Evolutionary conservation across 1,139 yeast species (phyloP).

Genomic region (Suhomyces ambrosiae): DNA sequence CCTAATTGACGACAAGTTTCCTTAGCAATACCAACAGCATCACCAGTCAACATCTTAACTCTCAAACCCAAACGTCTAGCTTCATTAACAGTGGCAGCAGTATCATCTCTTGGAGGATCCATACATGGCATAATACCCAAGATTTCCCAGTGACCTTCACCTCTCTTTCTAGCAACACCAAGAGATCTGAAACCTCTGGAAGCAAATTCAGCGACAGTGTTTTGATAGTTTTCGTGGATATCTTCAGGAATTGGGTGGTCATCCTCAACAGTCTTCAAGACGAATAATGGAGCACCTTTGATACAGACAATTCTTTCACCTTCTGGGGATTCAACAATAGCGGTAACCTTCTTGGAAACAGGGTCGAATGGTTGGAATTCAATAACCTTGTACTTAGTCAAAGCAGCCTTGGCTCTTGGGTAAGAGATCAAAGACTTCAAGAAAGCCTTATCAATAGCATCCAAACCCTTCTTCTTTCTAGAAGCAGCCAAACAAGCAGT

Average conservation of each 20-base stretch:
- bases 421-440: conserved; percentile 80
- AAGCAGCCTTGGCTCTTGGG: conserved; percentile 95
- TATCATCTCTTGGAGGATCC: conserved; percentile 99
- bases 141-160: conserved; percentile 98
- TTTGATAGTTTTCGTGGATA: conserved; percentile 91
- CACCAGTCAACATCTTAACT: conserved; percentile 98
- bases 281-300: conserved; percentile 97
- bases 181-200: conserved; percentile 98
- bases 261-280: conserved; percentile 93
- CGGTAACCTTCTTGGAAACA: conserved; percentile 95
- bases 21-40: conserved; percentile 98
- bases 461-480: conserved; percentile 98
- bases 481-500: conserved; percentile 99
- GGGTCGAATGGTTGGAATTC: conserved; percentile 98
- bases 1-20: conserved; percentile 98
- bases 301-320: conserved; percentile 96
- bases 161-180: conserved; percentile 99
- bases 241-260: conserved; percentile 97
- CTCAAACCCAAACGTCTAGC: conserved; percentile 92
- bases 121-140: conserved; percentile 98
- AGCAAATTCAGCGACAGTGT: conserved; percentile 96
- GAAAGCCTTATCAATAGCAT: conserved; percentile 97
- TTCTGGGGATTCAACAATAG: conserved; percentile 92
- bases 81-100: conserved; percentile 94
- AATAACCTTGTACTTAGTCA: conserved; percentile 91